Conservation (phyloP, 768 basidiomycete genomes). For the Psilocybe tampanensis region DNA sequence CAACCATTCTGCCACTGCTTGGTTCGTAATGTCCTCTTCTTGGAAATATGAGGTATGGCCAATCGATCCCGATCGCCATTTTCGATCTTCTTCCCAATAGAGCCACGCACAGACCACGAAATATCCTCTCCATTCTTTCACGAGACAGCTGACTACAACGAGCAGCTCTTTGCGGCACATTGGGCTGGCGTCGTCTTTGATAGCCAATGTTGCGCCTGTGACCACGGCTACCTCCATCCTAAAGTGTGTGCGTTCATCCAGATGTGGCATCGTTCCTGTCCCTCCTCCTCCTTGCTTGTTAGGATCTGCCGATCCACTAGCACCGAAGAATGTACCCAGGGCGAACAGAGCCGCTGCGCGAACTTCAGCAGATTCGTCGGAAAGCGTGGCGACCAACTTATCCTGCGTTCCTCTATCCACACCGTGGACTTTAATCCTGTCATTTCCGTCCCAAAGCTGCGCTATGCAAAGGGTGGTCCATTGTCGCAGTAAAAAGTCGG, state of each 20-base stretch:
- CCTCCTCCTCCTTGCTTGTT: constrained; percentile 80
- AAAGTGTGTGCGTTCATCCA: constrained; percentile 80
- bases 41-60: constrained; percentile 35
- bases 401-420: constrained; percentile 82
- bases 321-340: constrained; percentile 91
- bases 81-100: constrained; percentile 90
- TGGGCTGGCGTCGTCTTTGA: constrained; percentile 93
- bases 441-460: constrained; percentile 92
- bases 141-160: constrained; percentile 88
- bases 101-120: constrained; percentile 97
- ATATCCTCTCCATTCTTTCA: constrained; percentile 95
- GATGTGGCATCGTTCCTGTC: constrained; percentile 75
- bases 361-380: constrained; percentile 92
- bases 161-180: constrained; percentile 96
- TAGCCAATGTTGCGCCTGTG: constrained; percentile 84
- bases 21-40: constrained; percentile 73
- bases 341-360: constrained; percentile 90
- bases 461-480: constrained; percentile 95
- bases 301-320: constrained; percentile 73
- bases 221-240: constrained; percentile 91
- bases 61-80: constrained; percentile 49
- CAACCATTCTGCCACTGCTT: constrained; percentile 80
- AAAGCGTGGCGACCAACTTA: constrained; percentile 73
- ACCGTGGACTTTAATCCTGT: constrained; percentile 86
- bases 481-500: constrained; percentile 91